These are phyloP conservation scores for Penicillium angulare DNA, from an alignment of 495 filamentous ascomycete genomes.

Conservation along the genomic window DNA sequence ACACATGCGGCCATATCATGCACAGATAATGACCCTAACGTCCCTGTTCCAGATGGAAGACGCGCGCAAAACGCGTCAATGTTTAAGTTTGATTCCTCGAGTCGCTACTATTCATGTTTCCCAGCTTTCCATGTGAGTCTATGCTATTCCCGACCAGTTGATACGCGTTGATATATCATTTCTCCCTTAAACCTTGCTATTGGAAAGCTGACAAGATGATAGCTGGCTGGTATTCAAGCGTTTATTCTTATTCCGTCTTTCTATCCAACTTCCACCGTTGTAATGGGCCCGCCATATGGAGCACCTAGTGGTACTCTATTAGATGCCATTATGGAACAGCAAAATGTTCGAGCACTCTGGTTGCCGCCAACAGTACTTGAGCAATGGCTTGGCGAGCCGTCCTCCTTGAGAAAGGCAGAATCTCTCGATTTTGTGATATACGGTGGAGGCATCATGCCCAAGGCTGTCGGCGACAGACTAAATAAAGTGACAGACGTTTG, in stretches of 20 bases:
- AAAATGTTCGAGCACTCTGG: constrained; percentile 19
- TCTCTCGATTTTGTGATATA: constrained; percentile 25
- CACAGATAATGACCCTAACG: constrained; percentile 28
- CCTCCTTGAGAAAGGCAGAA: constrained; percentile 15
- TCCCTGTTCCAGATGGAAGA: constrained; percentile 22
- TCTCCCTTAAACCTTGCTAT: no score
- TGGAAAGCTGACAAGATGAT: neutral
- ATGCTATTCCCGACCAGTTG: no score
- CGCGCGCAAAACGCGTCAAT: constrained; percentile 19
- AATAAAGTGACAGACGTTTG: constrained; percentile 27
- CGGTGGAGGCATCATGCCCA: constrained; percentile 25
- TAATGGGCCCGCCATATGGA: constrained; percentile 22
- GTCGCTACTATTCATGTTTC: constrained; percentile 23
- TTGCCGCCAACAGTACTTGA: constrained; percentile 24
- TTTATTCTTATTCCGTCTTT: constrained; percentile 12
- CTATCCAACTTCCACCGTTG: constrained; percentile 14
- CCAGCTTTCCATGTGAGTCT: constrained; percentile 29
- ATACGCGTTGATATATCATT: no score
- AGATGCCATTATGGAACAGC: constrained; percentile 19
- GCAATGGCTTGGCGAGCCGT: constrained; percentile 19
- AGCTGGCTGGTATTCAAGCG: constrained; percentile 9
- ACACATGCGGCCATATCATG: constrained; percentile 26
- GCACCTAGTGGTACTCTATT: constrained; percentile 23
- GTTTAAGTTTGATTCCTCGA: constrained; percentile 22
- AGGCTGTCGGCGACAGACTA: constrained; percentile 18